A percentile compares a stretch with the other conserved stretches of the same genome.
Conservation (phyloP, 1,139 yeast species). For the Hyphopichia khmerensis region DNA sequence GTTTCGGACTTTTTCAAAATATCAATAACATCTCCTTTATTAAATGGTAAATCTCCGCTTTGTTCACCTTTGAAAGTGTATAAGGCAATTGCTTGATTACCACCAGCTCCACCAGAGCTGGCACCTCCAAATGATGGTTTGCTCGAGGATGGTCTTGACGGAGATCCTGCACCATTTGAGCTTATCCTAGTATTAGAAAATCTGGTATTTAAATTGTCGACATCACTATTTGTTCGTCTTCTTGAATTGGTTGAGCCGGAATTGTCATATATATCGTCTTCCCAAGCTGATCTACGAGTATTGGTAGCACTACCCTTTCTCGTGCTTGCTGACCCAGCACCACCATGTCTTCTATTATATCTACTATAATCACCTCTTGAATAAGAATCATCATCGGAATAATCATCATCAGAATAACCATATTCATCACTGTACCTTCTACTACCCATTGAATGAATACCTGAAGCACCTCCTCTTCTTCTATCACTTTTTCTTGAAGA, state of each 20-base stretch:
- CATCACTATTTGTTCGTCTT: slow-evolving; percentile 33
- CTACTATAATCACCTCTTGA: slow-evolving; percentile 16
- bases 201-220: slow-evolving; percentile 34
- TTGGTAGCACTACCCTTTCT: slow-evolving; percentile 4
- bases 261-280: slow-evolving; percentile 78
- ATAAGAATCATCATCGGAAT: slow-evolving; percentile 35
- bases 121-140: slow-evolving; percentile 53
- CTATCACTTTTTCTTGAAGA: slow-evolving; percentile 18
- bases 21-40: slow-evolving; percentile 92
- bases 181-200: slow-evolving; percentile 31
- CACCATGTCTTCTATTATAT: slow-evolving; percentile 10
- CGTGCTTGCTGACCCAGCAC: slow-evolving; percentile 7
- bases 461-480: slow-evolving; percentile 23
- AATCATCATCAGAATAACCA: slow-evolving; percentile 36
- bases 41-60: slow-evolving; percentile 84
- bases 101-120: slow-evolving; percentile 29
- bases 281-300: slow-evolving; percentile 57
- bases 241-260: slow-evolving; percentile 20
- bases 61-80: slow-evolving; percentile 90
- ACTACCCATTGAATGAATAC: slow-evolving; percentile 5
- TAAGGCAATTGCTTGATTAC: slow-evolving; percentile 77
- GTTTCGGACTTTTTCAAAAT: slow-evolving; percentile 83
- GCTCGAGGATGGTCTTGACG: slow-evolving; percentile 35
- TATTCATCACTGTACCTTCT: slow-evolving; percentile 44
- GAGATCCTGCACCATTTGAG: slow-evolving; percentile 20